Conservation (phyloP, 2,329 filamentous ascomycete species). For the Fusarium veterinarium region DNA sequence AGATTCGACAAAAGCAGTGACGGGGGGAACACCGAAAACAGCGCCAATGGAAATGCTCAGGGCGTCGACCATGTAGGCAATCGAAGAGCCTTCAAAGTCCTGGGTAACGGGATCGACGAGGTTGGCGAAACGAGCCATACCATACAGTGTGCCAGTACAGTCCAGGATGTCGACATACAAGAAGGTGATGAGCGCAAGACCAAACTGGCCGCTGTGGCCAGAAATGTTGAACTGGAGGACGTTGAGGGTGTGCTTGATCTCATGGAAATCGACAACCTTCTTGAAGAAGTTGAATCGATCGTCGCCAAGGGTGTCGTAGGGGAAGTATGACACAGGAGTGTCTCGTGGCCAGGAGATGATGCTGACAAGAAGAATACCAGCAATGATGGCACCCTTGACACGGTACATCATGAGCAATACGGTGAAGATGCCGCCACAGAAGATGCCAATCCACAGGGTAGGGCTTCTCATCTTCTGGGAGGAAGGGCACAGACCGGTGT, state of each 20-base stretch:
- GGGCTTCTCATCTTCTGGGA: conserved; percentile 82
- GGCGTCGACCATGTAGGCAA: conserved; percentile 87
- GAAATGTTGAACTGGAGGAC: conserved; percentile 81
- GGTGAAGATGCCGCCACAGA: conserved; percentile 84
- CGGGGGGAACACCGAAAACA: conserved; percentile 80
- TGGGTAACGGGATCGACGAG: conserved; percentile 84
- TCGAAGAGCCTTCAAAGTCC: conserved; percentile 86
- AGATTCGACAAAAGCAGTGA: conserved; percentile 90
- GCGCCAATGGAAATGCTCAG: conserved; percentile 82
- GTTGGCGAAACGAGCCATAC: conserved; percentile 87
- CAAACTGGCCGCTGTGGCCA: conserved; percentile 79
- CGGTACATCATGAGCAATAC: conserved; percentile 86
- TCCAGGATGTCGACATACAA: conserved; percentile 92
- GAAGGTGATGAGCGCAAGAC: conserved; percentile 86
- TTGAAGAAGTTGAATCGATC: conserved; percentile 87
- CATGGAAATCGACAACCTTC: conserved; percentile 85
- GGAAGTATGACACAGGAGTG: conserved; percentile 84
- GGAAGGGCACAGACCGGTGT: conserved; percentile 65
- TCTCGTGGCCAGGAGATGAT: conserved; percentile 88
- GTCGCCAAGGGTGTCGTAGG: conserved; percentile 75
- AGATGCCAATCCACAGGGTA: conserved; percentile 89
- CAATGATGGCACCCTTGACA: conserved; percentile 87
- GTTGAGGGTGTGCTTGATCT: conserved; percentile 74
- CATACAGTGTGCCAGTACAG: conserved; percentile 86
- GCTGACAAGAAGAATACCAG: conserved; percentile 83